A percentile compares a stretch with the other conserved stretches of the same genome.
Conservation (phyloP, 2,329 filamentous ascomycete genomes). For the Hymenoscyphus fructigenus region DNA sequence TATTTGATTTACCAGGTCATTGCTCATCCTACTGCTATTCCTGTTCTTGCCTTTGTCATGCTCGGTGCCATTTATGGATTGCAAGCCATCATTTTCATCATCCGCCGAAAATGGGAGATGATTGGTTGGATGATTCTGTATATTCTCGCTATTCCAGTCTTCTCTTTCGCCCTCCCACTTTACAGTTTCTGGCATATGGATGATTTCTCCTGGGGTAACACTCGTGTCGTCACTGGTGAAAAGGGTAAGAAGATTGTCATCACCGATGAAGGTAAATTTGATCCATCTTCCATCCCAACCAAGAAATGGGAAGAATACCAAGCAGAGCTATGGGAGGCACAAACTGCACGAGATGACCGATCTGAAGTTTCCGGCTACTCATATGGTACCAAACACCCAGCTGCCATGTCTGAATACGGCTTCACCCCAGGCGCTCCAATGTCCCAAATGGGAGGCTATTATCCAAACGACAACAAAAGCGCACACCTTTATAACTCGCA, state of each 20-base stretch:
- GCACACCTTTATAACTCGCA: constrained; percentile 45
- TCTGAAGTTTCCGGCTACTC: constrained; percentile 93
- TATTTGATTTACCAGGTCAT: constrained; percentile 81
- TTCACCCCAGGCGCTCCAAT: constrained; percentile 54
- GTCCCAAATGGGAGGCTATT: constrained; percentile 37
- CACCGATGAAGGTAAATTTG: constrained; percentile 96
- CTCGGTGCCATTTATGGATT: constrained; percentile 96
- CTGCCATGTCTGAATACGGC: constrained; percentile 66
- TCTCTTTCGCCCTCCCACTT: constrained; percentile 83
- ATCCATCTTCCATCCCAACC: constrained; percentile 85
- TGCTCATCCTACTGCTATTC: constrained; percentile 62
- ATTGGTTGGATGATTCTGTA: constrained; percentile 99
- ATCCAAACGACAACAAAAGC: constrained; percentile 36
- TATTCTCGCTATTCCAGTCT: constrained; percentile 85
- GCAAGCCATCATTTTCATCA: constrained; percentile 94
- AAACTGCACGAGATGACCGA: constrained; percentile 69
- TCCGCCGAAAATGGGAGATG: constrained; percentile 98
- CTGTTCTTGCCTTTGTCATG: constrained; percentile 83
- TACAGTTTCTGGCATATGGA: constrained; percentile 99
- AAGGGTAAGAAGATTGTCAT: constrained; percentile 89
- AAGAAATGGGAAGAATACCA: constrained; percentile 99
- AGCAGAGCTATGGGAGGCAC: constrained; percentile 93
- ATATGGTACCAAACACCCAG: constrained; percentile 80
- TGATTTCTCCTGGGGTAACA: constrained; percentile 99
- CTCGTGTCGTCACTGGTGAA: constrained; percentile 93